Conservation (phyloP, 1,284 basidiomycete genomes). For the Tremellales sp. region DNA sequence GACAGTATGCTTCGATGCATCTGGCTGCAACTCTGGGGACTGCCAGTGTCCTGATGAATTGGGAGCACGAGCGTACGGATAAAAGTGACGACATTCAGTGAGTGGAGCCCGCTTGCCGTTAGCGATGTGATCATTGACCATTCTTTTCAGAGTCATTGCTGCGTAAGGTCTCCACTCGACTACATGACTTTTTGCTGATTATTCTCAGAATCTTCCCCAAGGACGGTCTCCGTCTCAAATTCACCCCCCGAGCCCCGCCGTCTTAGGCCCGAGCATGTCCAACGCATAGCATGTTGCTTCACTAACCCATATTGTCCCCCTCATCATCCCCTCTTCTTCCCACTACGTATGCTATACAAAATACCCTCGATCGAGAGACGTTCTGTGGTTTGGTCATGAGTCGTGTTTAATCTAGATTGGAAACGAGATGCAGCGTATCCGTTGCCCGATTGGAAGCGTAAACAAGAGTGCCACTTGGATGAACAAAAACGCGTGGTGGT, state of each 20-base stretch:
- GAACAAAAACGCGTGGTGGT: too few relatives aligned
- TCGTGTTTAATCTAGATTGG: too few relatives aligned
- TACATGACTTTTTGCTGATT: slow-evolving; percentile 1
- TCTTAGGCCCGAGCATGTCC: slow-evolving; percentile 15
- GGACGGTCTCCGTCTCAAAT: slow-evolving; percentile 80
- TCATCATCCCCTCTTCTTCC: neutral
- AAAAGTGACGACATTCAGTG: slow-evolving; percentile 77
- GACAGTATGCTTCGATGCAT: slow-evolving; percentile 91
- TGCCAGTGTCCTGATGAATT: slow-evolving; percentile 79
- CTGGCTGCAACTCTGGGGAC: slow-evolving; percentile 80
- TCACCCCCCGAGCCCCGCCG: slow-evolving; percentile 49
- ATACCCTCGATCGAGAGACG: neutral
- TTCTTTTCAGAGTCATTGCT: slow-evolving; percentile 67
- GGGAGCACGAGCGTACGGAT: slow-evolving; percentile 79
- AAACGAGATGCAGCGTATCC: too few relatives aligned
- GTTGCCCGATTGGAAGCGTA: too few relatives aligned
- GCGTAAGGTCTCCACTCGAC: slow-evolving; percentile 50
- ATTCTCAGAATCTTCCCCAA: slow-evolving; percentile 71
- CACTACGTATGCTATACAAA: neutral
- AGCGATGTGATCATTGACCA: neutral
- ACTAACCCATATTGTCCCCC: neutral
- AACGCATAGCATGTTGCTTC: neutral
- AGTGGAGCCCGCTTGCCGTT: slow-evolving; percentile 42
- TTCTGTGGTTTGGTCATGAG: neutral
- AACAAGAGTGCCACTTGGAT: too few relatives aligned